Percentiles rank a stretch among this genome's conserved stretches.
Evolutionary conservation across 768 basidiomycete genomes (phyloP).

Genomic region (Kwoniella pini): DNA sequence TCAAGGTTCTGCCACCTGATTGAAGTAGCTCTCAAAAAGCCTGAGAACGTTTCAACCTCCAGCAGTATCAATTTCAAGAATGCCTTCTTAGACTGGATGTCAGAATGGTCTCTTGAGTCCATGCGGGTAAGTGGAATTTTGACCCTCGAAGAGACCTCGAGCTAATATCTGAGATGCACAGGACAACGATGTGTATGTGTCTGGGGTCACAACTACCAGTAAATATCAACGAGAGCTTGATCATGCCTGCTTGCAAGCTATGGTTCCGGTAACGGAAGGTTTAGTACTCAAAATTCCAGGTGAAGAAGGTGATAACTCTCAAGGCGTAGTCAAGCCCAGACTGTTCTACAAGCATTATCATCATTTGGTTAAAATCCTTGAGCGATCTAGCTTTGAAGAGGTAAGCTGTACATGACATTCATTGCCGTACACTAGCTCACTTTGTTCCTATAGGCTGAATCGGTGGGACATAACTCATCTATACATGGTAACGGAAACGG

Average conservation of each 20-base stretch:
- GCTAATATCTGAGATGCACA: background rate
- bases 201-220: constrained; percentile 1
- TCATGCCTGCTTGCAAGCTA: constrained; percentile 69
- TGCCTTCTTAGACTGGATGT: constrained; percentile 70
- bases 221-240: constrained; percentile 63
- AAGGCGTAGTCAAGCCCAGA: constrained; percentile 69
- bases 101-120: constrained; percentile 72
- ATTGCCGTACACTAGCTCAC: background rate
- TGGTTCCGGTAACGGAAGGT: constrained; percentile 73
- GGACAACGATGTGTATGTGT: constrained; percentile 16
- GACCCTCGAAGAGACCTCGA: background rate
- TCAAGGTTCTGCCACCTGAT: constrained; percentile 73
- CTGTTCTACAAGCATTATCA: constrained; percentile 76
- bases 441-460: constrained; percentile 4
- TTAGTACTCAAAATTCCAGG: constrained; percentile 67
- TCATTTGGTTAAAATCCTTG: constrained; percentile 57
- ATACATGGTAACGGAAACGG: constrained; percentile 6
- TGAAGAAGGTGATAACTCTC: constrained; percentile 60
- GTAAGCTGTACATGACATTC: background rate
- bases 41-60: constrained; percentile 62
- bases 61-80: constrained; percentile 71
- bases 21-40: constrained; percentile 67
- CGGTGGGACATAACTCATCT: constrained; percentile 9
- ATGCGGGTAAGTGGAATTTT: constrained; percentile 57
- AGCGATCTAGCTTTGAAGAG: constrained; percentile 17